phyloP scores from a whole-genome alignment of 2,329 filamentous ascomycete species.

The Claviceps monticola region DNA sequence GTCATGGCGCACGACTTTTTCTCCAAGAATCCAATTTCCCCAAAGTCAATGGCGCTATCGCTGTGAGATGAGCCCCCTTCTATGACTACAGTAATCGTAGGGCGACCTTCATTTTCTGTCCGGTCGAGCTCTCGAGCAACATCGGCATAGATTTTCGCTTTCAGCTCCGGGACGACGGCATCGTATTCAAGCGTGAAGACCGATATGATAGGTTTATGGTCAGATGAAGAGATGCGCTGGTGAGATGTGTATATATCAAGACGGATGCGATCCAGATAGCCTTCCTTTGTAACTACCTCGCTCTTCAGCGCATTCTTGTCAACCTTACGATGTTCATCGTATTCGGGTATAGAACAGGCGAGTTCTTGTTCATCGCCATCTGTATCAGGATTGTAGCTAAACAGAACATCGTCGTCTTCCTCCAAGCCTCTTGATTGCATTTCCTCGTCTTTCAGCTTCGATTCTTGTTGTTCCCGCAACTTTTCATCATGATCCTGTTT shows the following conservation, averaged over 20 bases:
- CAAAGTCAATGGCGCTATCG: conserved; percentile 57
- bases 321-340: conserved; percentile 42
- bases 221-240: conserved; percentile 79
- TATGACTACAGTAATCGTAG: conserved; percentile 68
- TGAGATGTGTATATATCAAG: conserved; percentile 69
- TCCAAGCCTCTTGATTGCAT: conserved; percentile 72
- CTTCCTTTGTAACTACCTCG: conserved; percentile 42
- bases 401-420: conserved; percentile 71
- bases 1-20: conserved; percentile 56
- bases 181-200: conserved; percentile 78
- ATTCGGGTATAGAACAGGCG: conserved; percentile 32
- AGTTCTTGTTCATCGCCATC: conserved; percentile 39
- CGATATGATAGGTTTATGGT: conserved; percentile 84
- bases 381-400: conserved; percentile 76
- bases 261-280: conserved; percentile 38
- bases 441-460: conserved; percentile 63
- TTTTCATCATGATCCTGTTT: conserved; percentile 51
- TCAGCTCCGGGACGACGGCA: conserved; percentile 71
- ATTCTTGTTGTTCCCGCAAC: conserved; percentile 48
- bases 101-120: conserved; percentile 80
- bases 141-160: conserved; percentile 71
- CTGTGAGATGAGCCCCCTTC: conserved; percentile 40
- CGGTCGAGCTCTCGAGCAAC: conserved; percentile 80
- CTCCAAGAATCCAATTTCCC: conserved; percentile 55
- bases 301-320: conserved; percentile 22